A percentile compares a stretch with the other conserved stretches of the same genome.
phyloP scores from a whole-genome alignment of 768 basidiomycete species.

The Sporobolomyces roseus region DNA sequence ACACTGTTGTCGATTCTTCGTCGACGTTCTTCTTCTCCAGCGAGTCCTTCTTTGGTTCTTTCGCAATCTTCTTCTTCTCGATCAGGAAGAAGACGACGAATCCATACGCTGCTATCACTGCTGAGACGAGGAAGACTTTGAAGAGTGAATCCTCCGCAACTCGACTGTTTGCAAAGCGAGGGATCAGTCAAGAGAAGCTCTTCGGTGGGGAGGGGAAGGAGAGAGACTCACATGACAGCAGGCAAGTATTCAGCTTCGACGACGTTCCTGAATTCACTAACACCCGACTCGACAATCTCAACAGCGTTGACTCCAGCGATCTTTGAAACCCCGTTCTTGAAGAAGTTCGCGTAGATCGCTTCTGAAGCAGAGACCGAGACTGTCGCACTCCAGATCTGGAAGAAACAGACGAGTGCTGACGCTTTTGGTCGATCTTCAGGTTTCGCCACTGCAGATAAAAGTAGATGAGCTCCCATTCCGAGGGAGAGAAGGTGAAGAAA shows the following conservation, averaged over 20 bases:
- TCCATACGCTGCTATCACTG: conserved; percentile 15
- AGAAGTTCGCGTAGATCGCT: conserved; percentile 32
- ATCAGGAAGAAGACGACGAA: conserved; percentile 8
- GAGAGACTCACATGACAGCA: conserved; percentile 23
- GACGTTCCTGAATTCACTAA: conserved; percentile 30
- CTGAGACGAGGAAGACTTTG: conserved; percentile 24
- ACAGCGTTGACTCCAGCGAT: conserved; percentile 30
- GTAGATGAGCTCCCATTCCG: background rate
- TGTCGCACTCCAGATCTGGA: conserved; percentile 32
- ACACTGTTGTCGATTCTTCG: too few relatives aligned
- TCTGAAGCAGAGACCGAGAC: conserved; percentile 23
- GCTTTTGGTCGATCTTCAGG: conserved; percentile 13
- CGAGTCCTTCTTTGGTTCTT: background rate
- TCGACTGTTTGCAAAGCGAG: background rate
- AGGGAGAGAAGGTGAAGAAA: background rate
- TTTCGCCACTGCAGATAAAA: conserved; percentile 4
- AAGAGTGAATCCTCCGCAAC: conserved; percentile 15
- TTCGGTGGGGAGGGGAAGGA: background rate
- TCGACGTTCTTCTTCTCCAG: background rate
- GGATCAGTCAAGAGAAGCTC: background rate
- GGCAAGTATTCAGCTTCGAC: conserved; percentile 13
- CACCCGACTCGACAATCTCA: conserved; percentile 19
- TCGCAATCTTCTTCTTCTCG: conserved; percentile 16
- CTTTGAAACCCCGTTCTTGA: conserved; percentile 19
- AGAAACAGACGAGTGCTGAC: conserved; percentile 31